Conservation (phyloP, 1,284 basidiomycete genomes). For the Moesziomyces sp. region DNA sequence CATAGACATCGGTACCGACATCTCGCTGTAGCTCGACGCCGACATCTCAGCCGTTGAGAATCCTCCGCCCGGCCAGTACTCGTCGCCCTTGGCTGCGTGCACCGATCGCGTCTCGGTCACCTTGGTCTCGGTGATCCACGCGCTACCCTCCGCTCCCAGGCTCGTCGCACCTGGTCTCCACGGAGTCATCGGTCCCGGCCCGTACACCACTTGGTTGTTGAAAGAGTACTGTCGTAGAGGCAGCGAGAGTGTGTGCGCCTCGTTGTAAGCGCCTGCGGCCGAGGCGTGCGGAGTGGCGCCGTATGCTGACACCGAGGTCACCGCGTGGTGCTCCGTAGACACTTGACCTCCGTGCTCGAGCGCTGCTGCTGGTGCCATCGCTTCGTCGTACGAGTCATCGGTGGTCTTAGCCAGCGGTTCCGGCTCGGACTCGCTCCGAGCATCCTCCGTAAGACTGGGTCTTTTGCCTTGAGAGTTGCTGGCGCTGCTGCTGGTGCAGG, state of each 20-base stretch:
- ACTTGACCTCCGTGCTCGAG: too few species aligned
- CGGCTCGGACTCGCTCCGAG: background rate
- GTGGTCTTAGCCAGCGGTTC: background rate
- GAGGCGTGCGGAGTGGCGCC: background rate
- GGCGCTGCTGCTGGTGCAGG: background rate
- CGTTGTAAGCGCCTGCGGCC: background rate
- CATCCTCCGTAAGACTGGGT: background rate
- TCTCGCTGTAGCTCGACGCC: background rate
- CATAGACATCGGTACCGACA: background rate
- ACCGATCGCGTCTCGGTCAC: background rate
- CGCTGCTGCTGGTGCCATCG: background rate
- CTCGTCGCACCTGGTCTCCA: background rate
- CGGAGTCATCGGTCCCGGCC: constrained; percentile 2
- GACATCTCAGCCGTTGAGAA: background rate
- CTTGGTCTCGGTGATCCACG: background rate
- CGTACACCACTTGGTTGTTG: background rate
- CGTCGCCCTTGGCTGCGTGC: background rate
- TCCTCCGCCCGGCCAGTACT: background rate
- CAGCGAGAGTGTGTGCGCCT: background rate
- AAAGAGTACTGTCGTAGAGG: background rate
- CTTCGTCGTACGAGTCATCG: background rate
- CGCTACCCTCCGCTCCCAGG: background rate
- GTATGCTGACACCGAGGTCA: background rate
- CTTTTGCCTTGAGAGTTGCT: background rate
- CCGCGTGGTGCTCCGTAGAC: too few species aligned